Conservation (phyloP, 495 filamentous ascomycete genomes). For the Glonium stellatum region DNA sequence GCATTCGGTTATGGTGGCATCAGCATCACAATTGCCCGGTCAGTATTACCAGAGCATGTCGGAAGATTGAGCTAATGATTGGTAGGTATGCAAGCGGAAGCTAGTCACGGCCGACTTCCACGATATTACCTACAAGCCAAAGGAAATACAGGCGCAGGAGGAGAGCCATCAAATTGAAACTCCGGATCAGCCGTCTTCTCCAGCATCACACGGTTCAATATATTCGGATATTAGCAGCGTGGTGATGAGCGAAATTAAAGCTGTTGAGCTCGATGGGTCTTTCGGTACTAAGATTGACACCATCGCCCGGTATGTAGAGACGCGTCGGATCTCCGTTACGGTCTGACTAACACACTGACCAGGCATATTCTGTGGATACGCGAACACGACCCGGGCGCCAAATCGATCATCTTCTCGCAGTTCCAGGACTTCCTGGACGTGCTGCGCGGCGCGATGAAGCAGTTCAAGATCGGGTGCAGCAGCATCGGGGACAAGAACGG, state of each 20-base stretch:
- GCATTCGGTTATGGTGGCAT: slow-evolving; percentile 64
- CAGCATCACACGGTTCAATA: slow-evolving; percentile 45
- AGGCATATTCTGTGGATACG: slow-evolving; percentile 76
- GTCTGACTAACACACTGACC: neutral
- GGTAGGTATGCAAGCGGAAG: slow-evolving; percentile 65
- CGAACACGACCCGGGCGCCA: slow-evolving; percentile 74
- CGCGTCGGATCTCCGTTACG: neutral
- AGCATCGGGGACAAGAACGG: slow-evolving; percentile 58
- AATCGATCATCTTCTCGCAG: slow-evolving; percentile 88
- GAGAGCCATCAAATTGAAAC: slow-evolving; percentile 42
- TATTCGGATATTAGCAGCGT: slow-evolving; percentile 68
- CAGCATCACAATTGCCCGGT: slow-evolving; percentile 33
- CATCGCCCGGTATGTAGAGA: slow-evolving; percentile 46
- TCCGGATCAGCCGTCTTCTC: slow-evolving; percentile 8
- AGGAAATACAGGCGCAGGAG: slow-evolving; percentile 60
- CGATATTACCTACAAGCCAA: slow-evolving; percentile 74
- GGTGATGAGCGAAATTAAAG: slow-evolving; percentile 72
- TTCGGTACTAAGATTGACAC: slow-evolving; percentile 87
- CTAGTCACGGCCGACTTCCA: slow-evolving; percentile 60
- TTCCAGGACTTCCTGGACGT: slow-evolving; percentile 74
- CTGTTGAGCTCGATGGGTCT: slow-evolving; percentile 65
- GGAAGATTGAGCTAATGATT: neutral
- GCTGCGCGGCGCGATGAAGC: slow-evolving; percentile 56
- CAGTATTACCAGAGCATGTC: neutral
- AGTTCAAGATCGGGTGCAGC: slow-evolving; percentile 63